Percentiles rank a stretch among this genome's conserved stretches.
phyloP scores from a whole-genome alignment of 2,329 filamentous ascomycete genomes.

The Dactylonectria macrodidyma region DNA sequence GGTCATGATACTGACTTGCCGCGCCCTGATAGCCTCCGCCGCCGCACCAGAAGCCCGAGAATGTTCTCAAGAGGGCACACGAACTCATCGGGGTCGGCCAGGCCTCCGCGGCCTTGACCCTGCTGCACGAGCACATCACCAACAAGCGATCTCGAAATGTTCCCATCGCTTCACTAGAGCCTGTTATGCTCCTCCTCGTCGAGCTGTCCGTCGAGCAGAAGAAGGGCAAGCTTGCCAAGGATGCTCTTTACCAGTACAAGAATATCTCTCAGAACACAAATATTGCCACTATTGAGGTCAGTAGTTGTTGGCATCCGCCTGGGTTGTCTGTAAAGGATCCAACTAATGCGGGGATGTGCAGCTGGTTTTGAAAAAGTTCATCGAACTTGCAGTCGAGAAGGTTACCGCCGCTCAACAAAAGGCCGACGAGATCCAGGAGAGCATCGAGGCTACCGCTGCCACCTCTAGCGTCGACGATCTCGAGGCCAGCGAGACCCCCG shows the following conservation, averaged over 20 bases:
- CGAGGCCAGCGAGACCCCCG: constrained; percentile 96
- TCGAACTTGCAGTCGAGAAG: constrained; percentile 96
- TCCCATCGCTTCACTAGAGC: constrained; percentile 95
- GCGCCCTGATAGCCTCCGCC: constrained; percentile 81
- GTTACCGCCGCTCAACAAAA: constrained; percentile 96
- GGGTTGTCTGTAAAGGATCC: constrained; percentile 26
- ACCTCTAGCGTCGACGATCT: constrained; percentile 90
- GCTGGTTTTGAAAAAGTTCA: constrained; percentile 97
- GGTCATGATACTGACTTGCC: constrained; percentile 48
- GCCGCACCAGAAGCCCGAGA: constrained; percentile 97
- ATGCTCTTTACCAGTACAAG: constrained; percentile 99
- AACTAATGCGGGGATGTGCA: constrained; percentile 53
- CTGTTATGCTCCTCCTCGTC: constrained; percentile 97
- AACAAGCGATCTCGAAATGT: constrained; percentile 98
- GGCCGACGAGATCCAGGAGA: constrained; percentile 94
- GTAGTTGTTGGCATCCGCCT: constrained; percentile 43
- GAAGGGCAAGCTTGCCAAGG: constrained; percentile 98
- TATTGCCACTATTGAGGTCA: constrained; percentile 95
- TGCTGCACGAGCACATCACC: constrained; percentile 99
- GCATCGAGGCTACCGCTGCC: constrained; percentile 77
- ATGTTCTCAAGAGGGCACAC: constrained; percentile 98
- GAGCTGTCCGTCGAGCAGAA: constrained; percentile 97
- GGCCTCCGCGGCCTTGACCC: constrained; percentile 89
- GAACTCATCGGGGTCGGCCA: constrained; percentile 99
- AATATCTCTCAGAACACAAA: constrained; percentile 99